These are phyloP conservation scores for Actinidia polygama DNA, from an alignment of 179 eudicot species.

Conservation along the genomic window DNA sequence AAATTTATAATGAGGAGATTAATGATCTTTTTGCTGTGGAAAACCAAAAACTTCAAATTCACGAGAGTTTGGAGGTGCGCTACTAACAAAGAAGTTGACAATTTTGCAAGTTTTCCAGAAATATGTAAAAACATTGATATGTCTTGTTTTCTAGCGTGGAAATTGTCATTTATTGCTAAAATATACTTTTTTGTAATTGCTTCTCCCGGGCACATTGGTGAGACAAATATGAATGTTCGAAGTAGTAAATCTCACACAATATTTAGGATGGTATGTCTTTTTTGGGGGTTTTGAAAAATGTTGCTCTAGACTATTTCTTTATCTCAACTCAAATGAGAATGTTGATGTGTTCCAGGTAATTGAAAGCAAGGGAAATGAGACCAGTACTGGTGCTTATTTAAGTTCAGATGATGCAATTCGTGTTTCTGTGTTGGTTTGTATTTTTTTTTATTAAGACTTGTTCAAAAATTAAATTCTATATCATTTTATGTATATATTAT, in stretches of 20 bases:
- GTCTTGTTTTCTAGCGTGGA: slow-evolving; percentile 67
- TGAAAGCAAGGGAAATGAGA: slow-evolving; percentile 84
- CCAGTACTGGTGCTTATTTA: slow-evolving; percentile 39
- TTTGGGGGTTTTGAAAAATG: slow-evolving; percentile 4
- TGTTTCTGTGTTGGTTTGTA: slow-evolving; percentile 88
- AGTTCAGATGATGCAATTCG: slow-evolving; percentile 87
- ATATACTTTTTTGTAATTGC: slow-evolving; percentile 19
- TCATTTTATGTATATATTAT: background rate
- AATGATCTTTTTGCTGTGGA: slow-evolving; percentile 85
- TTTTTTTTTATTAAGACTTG: background rate
- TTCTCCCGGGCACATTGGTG: slow-evolving; percentile 84
- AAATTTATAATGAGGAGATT: slow-evolving; percentile 94
- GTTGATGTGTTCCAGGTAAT: slow-evolving; percentile 55
- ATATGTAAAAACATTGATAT: slow-evolving; percentile 12
- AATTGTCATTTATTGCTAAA: slow-evolving; percentile 22
- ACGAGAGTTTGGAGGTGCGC: slow-evolving; percentile 88
- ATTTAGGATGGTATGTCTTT: slow-evolving; percentile 85
- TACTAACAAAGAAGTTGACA: slow-evolving; percentile 4
- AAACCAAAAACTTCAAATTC: slow-evolving; percentile 84
- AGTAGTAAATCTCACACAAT: slow-evolving; percentile 98
- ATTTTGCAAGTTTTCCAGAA: background rate
- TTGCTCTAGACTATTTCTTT: slow-evolving; percentile 3
- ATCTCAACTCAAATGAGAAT: background rate
- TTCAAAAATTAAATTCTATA: background rate
- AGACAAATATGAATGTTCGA: slow-evolving; percentile 95